Evolutionary conservation across 371 early-diverging fungal species (phyloP).

Genomic region (Chytridiales sp.): DNA sequence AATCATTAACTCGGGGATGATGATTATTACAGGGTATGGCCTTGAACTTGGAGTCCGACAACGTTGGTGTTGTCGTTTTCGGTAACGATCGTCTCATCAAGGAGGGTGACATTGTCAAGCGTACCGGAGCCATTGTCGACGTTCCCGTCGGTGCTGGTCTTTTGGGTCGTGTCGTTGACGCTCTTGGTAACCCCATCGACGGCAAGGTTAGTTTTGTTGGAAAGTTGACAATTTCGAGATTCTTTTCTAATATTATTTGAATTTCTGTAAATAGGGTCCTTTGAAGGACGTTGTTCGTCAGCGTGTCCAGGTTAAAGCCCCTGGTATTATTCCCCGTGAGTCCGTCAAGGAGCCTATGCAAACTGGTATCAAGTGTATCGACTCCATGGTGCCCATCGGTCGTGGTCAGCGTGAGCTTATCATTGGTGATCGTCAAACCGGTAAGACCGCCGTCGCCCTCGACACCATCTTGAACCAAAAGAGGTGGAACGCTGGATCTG

Average conservation of each 20-base stretch:
- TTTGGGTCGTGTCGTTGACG: constrained; percentile 95
- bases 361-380: constrained; percentile 97
- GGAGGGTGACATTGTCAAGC: constrained; percentile 96
- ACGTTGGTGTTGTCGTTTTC: constrained; percentile 97
- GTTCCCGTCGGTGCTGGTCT: constrained; percentile 90
- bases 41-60: constrained; percentile 95
- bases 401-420: constrained; percentile 99
- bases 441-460: constrained; percentile 94
- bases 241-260: constrained; percentile 11
- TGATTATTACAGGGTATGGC: constrained; percentile 84
- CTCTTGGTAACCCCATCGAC: constrained; percentile 96
- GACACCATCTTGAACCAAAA: constrained; percentile 97
- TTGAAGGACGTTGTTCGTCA: constrained; percentile 73
- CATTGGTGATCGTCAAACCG: constrained; percentile 97
- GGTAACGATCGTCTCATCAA: constrained; percentile 97
- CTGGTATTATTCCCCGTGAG: constrained; percentile 95
- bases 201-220: constrained; percentile 66
- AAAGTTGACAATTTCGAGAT: too few species aligned
- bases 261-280: too few species aligned
- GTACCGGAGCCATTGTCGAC: constrained; percentile 96
- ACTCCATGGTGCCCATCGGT: constrained; percentile 97
- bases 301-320: constrained; percentile 95
- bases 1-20: not conserved
- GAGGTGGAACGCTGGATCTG: constrained; percentile 86
- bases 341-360: constrained; percentile 97